Percentiles rank a stretch among this genome's conserved stretches.
Evolutionary conservation across 2,329 filamentous ascomycete genomes (phyloP).

Genomic region (Dactylellina drechsleri): DNA sequence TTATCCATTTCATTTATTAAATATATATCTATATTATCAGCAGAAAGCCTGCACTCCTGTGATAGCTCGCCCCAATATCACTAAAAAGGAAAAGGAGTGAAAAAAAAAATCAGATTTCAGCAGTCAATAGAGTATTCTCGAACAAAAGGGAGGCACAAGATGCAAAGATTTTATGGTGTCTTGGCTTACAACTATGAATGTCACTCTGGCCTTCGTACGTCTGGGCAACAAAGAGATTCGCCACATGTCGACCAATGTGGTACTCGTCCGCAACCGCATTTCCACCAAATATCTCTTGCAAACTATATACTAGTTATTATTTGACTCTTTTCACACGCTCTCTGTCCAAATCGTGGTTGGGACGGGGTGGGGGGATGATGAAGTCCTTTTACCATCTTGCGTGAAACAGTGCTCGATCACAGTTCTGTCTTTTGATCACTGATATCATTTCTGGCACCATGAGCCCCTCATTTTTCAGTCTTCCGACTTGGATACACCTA

Average conservation of each 20-base stretch:
- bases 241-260: conserved; percentile 90
- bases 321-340: neutral
- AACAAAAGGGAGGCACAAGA: neutral
- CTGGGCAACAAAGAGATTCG: conserved; percentile 96
- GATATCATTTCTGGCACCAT: conserved; percentile 93
- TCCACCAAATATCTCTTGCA: conserved; percentile 96
- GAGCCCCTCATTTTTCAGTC: conserved; percentile 91
- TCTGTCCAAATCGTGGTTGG: too few species aligned
- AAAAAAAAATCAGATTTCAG: too few species aligned
- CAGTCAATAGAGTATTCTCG: neutral
- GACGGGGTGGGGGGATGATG: too few species aligned
- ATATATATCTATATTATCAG: conserved; percentile 10
- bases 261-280: conserved; percentile 99
- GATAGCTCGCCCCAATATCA: conserved; percentile 75
- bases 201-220: conserved; percentile 99
- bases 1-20: too few species aligned
- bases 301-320: conserved; percentile 61
- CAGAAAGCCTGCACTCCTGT: conserved; percentile 80
- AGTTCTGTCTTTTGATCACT: conserved; percentile 98
- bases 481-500: conserved; percentile 80
- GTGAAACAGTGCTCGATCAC: conserved; percentile 84
- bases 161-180: neutral
- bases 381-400: conserved; percentile 71
- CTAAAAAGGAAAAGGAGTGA: neutral
- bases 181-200: conserved; percentile 80